Percentiles rank a stretch among this genome's conserved stretches.
phyloP scores from a whole-genome alignment of 2,329 filamentous ascomycete genomes.

The Malbranchea zuffiana region DNA sequence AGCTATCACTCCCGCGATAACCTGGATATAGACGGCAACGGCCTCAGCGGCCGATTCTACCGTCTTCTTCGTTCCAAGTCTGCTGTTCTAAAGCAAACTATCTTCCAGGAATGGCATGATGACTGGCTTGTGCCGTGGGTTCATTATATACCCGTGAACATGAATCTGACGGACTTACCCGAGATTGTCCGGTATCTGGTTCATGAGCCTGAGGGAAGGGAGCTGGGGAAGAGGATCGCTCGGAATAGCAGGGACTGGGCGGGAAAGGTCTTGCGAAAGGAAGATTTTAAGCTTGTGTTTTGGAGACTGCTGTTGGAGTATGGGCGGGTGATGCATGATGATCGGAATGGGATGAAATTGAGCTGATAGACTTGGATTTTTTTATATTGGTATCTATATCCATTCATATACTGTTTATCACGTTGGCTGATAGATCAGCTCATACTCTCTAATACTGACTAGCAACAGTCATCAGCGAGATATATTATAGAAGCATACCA shows the following conservation, averaged over 20 bases:
- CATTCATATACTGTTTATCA: too few relatives aligned
- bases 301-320: conserved; percentile 52
- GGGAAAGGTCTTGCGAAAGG: conserved; percentile 42
- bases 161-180: conserved; percentile 41
- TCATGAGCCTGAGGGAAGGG: conserved; percentile 37
- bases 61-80: conserved; percentile 40
- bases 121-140: conserved; percentile 47
- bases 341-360: conserved; percentile 3
- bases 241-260: conserved; percentile 47
- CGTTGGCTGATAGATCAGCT: too few relatives aligned
- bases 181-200: conserved; percentile 42
- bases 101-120: conserved; percentile 49
- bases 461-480: too few relatives aligned
- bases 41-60: conserved; percentile 45
- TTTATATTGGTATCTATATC: too few relatives aligned
- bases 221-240: conserved; percentile 42
- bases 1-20: conserved; percentile 34
- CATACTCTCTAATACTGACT: too few relatives aligned
- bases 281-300: conserved; percentile 50
- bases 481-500: too few relatives aligned
- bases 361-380: conserved; percentile 4
- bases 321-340: conserved; percentile 6
- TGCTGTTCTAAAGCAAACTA: conserved; percentile 42
- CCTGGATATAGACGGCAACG: conserved; percentile 48
- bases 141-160: conserved; percentile 46